Conservation (phyloP, 192 early-diverging fungal species). For the Bifiguratus adelaidae region DNA sequence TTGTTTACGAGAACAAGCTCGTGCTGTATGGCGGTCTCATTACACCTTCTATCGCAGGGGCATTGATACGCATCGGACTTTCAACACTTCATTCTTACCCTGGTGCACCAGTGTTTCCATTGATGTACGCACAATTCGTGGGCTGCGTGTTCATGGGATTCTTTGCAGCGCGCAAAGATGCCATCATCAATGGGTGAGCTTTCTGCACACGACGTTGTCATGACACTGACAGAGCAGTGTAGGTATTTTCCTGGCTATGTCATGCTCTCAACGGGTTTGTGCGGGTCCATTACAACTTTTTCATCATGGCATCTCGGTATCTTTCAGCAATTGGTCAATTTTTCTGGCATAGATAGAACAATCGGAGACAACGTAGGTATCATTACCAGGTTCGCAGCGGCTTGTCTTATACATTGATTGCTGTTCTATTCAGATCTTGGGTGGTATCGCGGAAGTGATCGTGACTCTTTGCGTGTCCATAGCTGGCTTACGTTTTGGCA, state of each 20-base stretch:
- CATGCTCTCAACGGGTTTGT: constrained; percentile 57
- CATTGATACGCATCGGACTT: constrained; percentile 47
- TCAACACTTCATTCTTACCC: constrained; percentile 40
- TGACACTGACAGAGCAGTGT: constrained; percentile 12
- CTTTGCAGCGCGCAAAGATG: constrained; percentile 11
- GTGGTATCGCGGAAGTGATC: constrained; percentile 25
- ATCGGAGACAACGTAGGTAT: constrained; percentile 26
- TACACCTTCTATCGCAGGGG: constrained; percentile 52
- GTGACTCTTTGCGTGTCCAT: constrained; percentile 37
- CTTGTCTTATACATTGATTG: neutral
- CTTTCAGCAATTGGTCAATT: constrained; percentile 32
- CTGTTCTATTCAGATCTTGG: constrained; percentile 14
- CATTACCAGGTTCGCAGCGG: too few species aligned
- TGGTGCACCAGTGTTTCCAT: constrained; percentile 44
- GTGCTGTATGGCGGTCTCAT: constrained; percentile 19
- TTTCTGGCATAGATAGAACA: constrained; percentile 4
- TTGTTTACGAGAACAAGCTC: constrained; percentile 15
- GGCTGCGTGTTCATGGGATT: constrained; percentile 59
- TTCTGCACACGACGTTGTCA: constrained; percentile 17
- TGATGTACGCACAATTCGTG: constrained; percentile 54
- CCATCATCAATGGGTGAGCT: constrained; percentile 8
- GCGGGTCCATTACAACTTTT: constrained; percentile 77
- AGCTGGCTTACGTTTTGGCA: constrained; percentile 27
- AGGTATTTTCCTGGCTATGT: constrained; percentile 33
- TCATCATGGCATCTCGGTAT: constrained; percentile 63